phyloP scores from a whole-genome alignment of 257 asterid species.

The Henckelia pumila region DNA sequence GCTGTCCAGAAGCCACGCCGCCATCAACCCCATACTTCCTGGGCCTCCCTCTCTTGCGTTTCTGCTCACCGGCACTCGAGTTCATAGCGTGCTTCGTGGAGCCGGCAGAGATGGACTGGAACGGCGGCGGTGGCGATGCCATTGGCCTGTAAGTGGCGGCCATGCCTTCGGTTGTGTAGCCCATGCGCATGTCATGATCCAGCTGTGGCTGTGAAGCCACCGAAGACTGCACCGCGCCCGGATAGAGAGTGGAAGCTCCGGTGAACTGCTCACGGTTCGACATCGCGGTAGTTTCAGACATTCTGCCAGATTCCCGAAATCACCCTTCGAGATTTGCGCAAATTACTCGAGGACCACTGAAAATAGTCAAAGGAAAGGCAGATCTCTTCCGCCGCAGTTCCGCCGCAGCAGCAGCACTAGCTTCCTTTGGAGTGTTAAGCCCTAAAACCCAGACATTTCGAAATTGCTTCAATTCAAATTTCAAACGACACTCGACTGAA shows the following conservation, averaged over 20 bases:
- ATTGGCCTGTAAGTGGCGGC: conserved; percentile 11
- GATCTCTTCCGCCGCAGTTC: conserved; percentile 25
- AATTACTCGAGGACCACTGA: conserved; percentile 3
- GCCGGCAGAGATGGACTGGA: conserved; percentile 8
- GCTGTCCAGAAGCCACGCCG: conserved; percentile 8
- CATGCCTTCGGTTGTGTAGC: conserved; percentile 17
- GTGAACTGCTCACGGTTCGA: conserved; percentile 25
- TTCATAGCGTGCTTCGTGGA: conserved; percentile 1
- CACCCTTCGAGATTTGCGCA: not conserved
- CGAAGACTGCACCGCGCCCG: conserved; percentile 10
- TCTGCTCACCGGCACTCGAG: conserved; percentile 25
- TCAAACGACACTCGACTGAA: not conserved
- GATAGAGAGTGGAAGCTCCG: not conserved
- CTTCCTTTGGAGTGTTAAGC: not conserved
- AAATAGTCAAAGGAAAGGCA: not conserved
- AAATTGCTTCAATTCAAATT: not conserved
- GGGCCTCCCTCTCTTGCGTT: conserved; percentile 43
- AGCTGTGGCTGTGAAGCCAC: conserved; percentile 9
- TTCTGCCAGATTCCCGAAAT: conserved; percentile 16
- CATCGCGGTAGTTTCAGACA: conserved; percentile 25
- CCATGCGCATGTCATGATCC: conserved; percentile 26
- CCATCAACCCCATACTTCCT: conserved; percentile 39
- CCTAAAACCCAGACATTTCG: conserved; percentile 16
- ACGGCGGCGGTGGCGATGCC: conserved; percentile 27
- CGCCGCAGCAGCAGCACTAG: conserved; percentile 5